These are phyloP conservation scores for Isatis tinctoria DNA, from an alignment of 345 rosid genomes.

Conservation along the genomic window DNA sequence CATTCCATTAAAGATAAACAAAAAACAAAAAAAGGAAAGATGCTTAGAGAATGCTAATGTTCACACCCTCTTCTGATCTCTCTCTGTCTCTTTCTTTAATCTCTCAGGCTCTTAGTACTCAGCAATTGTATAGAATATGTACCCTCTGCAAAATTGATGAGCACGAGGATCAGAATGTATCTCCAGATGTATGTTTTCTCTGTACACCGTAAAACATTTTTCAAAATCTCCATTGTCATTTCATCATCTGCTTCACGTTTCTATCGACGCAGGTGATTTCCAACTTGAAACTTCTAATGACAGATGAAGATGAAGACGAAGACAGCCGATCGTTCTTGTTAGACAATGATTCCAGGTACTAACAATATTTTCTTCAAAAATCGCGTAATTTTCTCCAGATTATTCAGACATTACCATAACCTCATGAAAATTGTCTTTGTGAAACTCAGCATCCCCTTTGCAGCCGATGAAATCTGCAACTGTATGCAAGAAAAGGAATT, in stretches of 20 bases:
- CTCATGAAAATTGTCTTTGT: background rate
- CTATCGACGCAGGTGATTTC: slow-evolving; percentile 61
- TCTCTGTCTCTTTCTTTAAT: background rate
- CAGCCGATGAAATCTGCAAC: slow-evolving; percentile 64
- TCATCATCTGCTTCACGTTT: background rate
- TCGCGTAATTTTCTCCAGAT: background rate
- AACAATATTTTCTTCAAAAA: background rate
- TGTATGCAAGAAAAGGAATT: slow-evolving; percentile 59
- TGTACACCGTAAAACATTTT: background rate
- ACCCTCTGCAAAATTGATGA: slow-evolving; percentile 66
- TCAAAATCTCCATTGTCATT: background rate
- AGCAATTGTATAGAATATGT: slow-evolving; percentile 84
- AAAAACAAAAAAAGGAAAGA: background rate
- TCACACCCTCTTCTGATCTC: background rate
- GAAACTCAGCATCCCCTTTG: slow-evolving; percentile 69
- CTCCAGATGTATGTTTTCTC: slow-evolving; percentile 56
- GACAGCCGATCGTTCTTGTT: slow-evolving; percentile 59
- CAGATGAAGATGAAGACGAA: slow-evolving; percentile 69
- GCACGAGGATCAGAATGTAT: slow-evolving; percentile 51
- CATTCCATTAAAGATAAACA: background rate
- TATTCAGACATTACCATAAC: slow-evolving; percentile 4
- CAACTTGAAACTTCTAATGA: slow-evolving; percentile 71
- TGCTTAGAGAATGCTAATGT: background rate
- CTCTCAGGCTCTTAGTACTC: slow-evolving; percentile 72
- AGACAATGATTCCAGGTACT: slow-evolving; percentile 77